Evolutionary conservation across 768 basidiomycete genomes (phyloP), one percentile per base, ranked within the genome.

Genomic region (Daedaleopsis nitida): DNA sequence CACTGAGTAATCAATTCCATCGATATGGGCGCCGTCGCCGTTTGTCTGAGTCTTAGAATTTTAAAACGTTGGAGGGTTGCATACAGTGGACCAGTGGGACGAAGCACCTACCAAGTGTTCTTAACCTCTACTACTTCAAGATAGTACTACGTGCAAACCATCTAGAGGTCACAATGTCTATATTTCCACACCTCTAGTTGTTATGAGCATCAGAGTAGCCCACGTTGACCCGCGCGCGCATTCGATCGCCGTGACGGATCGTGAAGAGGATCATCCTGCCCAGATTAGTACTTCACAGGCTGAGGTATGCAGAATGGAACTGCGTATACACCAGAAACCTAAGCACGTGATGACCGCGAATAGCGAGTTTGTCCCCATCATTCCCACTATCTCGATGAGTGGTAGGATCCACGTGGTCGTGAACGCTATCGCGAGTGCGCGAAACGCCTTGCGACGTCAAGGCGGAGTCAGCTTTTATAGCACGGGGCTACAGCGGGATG

Each of bases 201-300:
- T 61, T 59, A 16, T 49, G 57, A 5, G 52, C 42, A 2, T 78
- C 81, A 0, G 85, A 83, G 65, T 80, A 87, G 6, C 82, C 86
- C 10, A 86, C 72, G 62, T 88, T 82, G 5, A 80, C 73, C 75
- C 80, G 84, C 1, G 78, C 80, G 44, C 87, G 77, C 76, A 89
- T 79, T 55, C 76, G 74, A 23, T 79, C 78, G 7, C 86, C 87
- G 51, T 87, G 83, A 24, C 71, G 75, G 55, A 89, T 83, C 6
- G 81, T 83, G 11, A 77, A 60, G 75, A 76, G 81, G 3, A 88
- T 62, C 5, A 86, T 49, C 16, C 87, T 88, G 17, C 86, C 67
- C 66, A 17, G 3, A 11, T 17, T 13, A 13, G 27, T 7, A 32
- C 27, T 32, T 2, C 10, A 32, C n/a, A 32, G 27, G 3, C 7